Evolutionary conservation across 1,284 basidiomycete genomes (phyloP), one percentile per base, ranked within the genome.

Genomic region (Irpex rosettiformis): DNA sequence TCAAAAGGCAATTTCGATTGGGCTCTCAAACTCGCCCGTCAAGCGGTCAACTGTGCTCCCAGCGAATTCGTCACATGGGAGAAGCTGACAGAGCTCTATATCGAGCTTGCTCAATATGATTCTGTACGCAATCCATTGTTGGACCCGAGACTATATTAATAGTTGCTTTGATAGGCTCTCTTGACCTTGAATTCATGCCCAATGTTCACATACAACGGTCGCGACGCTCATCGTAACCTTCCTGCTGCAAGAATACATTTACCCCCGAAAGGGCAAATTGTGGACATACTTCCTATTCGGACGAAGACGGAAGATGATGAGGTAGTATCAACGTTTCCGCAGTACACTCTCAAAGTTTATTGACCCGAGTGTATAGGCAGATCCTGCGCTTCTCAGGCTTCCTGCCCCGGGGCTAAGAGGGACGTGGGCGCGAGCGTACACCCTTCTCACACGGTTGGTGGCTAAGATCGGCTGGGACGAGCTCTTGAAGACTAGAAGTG

Each of bases 41-140:
- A 98, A 72, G 97, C 96, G 0, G 96, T 99, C 70, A 98, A 98
- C 67, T 96, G 94, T 65, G 96, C 96, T 0, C 96, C 96, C 3
- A 94, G 91, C 76, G 97, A 99, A 73, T 99, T 98, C 66, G 89
- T 97, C 27, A 98, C 96, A 0, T 99, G 96, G 96, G 95, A 98
- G 66, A 99, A 98, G 75, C 77, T 98, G 61, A 96, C 96, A 0
- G 94, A 98, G 65, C 79, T 96, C 61, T 97, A 96, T 71, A 96
- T 98, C 56, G 94, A 97, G 61, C 75, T 94, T 53, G 88, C 86
- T 11, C 86, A 95, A 70, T 98, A 85, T 72, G 93, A 97, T 68
- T 88, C 88, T 58, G 85, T 83, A 60, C 55, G 79, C 69, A 13
- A 5, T 13, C 13, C n/a, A 13, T 18, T 22, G 24, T 22, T 18